Evolutionary conservation across 2,329 filamentous ascomycete genomes (phyloP), one percentile per base, ranked within the genome.

Genomic region (Daldinia sp.): DNA sequence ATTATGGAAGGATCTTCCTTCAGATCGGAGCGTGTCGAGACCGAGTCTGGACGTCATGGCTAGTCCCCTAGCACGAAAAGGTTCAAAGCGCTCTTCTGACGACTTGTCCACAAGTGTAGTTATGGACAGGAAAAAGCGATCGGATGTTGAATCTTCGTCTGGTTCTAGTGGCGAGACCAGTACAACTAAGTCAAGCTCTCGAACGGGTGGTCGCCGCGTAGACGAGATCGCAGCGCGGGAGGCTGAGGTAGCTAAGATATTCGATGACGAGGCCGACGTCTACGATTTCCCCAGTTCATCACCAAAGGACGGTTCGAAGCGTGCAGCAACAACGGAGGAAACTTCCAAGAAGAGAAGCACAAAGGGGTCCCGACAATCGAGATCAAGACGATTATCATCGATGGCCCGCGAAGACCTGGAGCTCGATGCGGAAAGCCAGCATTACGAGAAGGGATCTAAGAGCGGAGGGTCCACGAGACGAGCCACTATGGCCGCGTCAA

Each of bases 251-350:
- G 73, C 75, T n/a, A 72, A 72, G 56, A 65, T 74, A 37, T 75
- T 76, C 56, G 72, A 76, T 59, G 71, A 74, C 30, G 65, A 65
- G 13, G 28, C 77, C 10, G 87, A 89, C 71, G 80, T 88, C 6
- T 89, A 89, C 69, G 86, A 89, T 62, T 88, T 89, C 70, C 81
- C 81, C 6, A 81, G 79, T 64, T 83, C 83, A 2, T 86, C 86
- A 4, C 84, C 85, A 0, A 69, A 65, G 57, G 57, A 79, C 39
- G 70, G 70, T 23, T 56, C 71, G 7, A 74, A 74, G 63, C 66
- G 70, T 23, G n/a, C 46, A 12, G 13, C 39, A 20, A 28, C 65
- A 56, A 9, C 64, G 7, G 50, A 65, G 59, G 48, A 68, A 35
- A 20, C 56, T 28, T 26, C 26, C 46, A 63, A 39, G 63, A 72